These are phyloP conservation scores for Exophiala mesophila DNA, from an alignment of 2,329 filamentous ascomycete species.

Conservation along the genomic window DNA sequence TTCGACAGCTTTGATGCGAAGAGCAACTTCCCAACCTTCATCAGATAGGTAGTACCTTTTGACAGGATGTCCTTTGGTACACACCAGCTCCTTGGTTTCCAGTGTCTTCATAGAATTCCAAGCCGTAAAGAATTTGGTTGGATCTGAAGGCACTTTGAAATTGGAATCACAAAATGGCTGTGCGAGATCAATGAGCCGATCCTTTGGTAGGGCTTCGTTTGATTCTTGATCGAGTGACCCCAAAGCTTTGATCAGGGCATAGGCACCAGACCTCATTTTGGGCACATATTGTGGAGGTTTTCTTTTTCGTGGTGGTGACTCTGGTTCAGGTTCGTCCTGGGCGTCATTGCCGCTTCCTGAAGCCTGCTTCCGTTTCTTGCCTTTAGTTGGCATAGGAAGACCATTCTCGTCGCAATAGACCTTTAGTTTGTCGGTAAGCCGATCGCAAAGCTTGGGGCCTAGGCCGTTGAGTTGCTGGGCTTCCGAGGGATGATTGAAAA, in stretches of 20 bases:
- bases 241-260: constrained; percentile 66
- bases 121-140: constrained; percentile 69
- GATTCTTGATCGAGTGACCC: constrained; percentile 54
- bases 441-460: constrained; percentile 65
- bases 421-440: constrained; percentile 56
- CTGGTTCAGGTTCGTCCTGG: constrained; percentile 31
- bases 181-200: constrained; percentile 62
- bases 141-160: constrained; percentile 62
- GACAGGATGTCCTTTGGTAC: constrained; percentile 63
- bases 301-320: constrained; percentile 49
- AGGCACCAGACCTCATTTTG: constrained; percentile 65
- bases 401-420: constrained; percentile 62
- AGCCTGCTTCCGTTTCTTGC: constrained; percentile 9
- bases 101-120: constrained; percentile 81
- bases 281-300: constrained; percentile 66
- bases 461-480: constrained; percentile 69
- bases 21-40: constrained; percentile 71
- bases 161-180: constrained; percentile 70
- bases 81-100: constrained; percentile 66
- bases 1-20: constrained; percentile 33
- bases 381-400: constrained; percentile 61
- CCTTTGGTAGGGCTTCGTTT: constrained; percentile 59
- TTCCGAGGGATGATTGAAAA: constrained; percentile 67
- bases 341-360: constrained; percentile 34
- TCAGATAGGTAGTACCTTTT: constrained; percentile 68